A percentile compares a stretch with the other conserved stretches of the same genome.
Conservation (phyloP, 306 rosid species). For the Sechiopsis laciniata region DNA sequence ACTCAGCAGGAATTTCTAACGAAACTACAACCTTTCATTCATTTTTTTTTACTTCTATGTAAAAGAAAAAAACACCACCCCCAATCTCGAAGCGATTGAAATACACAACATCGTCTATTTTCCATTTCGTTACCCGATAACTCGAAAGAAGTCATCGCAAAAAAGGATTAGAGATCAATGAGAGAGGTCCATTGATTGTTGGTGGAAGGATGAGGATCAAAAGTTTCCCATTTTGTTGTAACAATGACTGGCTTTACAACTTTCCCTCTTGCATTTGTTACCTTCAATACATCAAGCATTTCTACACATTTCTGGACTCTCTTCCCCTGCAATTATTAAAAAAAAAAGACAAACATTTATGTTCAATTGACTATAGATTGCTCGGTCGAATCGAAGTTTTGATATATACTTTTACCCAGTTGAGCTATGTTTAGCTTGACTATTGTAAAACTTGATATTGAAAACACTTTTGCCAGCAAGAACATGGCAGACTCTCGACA, state of each 20-base stretch:
- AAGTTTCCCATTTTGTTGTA: slow-evolving; percentile 78
- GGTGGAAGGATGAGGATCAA: slow-evolving; percentile 41
- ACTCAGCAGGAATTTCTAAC: background rate
- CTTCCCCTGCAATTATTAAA: slow-evolving; percentile 37
- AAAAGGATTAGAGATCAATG: slow-evolving; percentile 21
- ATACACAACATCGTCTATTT: background rate
- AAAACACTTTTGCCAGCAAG: too few species aligned
- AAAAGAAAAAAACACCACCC: background rate
- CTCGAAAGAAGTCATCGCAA: background rate
- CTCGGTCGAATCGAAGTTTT: background rate
- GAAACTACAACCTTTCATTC: background rate
- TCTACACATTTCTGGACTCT: slow-evolving; percentile 78
- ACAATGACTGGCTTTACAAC: slow-evolving; percentile 36
- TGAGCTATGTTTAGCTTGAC: too few species aligned
- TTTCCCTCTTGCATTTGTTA: slow-evolving; percentile 52
- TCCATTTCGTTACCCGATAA: background rate
- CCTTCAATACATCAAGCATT: slow-evolving; percentile 52
- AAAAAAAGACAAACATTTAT: background rate
- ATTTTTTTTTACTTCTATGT: background rate
- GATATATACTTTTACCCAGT: too few species aligned
- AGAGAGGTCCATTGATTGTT: slow-evolving; percentile 36
- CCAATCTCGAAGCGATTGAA: background rate
- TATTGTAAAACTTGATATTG: too few species aligned
- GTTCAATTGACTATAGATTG: background rate
- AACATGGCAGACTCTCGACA: background rate